A percentile compares a stretch with the other conserved stretches of the same genome.
phyloP scores from a whole-genome alignment of 768 basidiomycete species.

The Antrodiella citrinella region DNA sequence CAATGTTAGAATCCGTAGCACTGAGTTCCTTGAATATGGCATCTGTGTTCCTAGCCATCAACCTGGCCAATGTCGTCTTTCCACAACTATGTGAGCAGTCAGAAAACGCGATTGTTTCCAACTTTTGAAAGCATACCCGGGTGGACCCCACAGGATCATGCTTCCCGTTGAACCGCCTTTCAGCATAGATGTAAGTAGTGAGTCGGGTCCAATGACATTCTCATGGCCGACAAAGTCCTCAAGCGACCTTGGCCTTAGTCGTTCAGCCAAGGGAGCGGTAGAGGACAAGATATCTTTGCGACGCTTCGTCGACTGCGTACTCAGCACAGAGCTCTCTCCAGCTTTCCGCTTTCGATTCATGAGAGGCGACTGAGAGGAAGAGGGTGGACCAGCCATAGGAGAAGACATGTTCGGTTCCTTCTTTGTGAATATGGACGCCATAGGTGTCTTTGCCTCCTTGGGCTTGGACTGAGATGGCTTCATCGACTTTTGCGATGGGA shows the following conservation, averaged over 20 bases:
- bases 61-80: constrained; percentile 68
- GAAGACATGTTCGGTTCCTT: constrained; percentile 3
- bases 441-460: constrained; percentile 5
- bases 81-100: constrained; percentile 44
- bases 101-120: background rate
- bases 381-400: background rate
- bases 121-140: constrained; percentile 38
- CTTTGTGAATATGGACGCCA: constrained; percentile 16
- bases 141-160: constrained; percentile 69
- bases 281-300: constrained; percentile 7
- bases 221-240: constrained; percentile 68
- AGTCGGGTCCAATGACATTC: constrained; percentile 50
- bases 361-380: constrained; percentile 5
- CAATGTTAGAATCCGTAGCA: constrained; percentile 61
- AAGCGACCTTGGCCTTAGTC: constrained; percentile 54
- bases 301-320: constrained; percentile 7
- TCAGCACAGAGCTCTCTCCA: constrained; percentile 1
- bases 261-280: constrained; percentile 60
- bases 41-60: constrained; percentile 53
- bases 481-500: background rate
- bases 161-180: constrained; percentile 47
- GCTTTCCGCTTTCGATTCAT: constrained; percentile 15
- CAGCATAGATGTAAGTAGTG: constrained; percentile 46
- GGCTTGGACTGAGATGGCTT: constrained; percentile 3
- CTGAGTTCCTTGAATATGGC: constrained; percentile 69